phyloP scores from a whole-genome alignment of 73 alveolate genomes.

The Breviolum minutum region DNA sequence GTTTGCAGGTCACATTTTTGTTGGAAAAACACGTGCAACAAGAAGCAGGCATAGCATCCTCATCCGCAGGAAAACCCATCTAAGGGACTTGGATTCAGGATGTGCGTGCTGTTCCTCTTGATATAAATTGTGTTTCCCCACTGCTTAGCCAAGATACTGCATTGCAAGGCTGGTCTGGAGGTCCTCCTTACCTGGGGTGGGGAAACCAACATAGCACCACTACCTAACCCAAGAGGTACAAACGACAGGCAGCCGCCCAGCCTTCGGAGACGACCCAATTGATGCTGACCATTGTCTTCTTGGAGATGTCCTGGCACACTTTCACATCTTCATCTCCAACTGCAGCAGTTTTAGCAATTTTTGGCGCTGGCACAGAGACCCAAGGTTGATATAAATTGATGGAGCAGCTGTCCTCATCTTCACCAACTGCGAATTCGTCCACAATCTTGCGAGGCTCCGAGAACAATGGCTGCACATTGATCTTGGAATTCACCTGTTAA shows the following conservation, averaged over 20 bases:
- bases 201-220: neutral
- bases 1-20: too few species aligned
- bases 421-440: constrained; percentile 82
- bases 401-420: constrained; percentile 77
- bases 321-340: neutral
- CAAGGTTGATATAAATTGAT: neutral
- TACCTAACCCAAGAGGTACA: too few species aligned
- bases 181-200: constrained; percentile 45
- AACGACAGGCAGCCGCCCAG: too few species aligned
- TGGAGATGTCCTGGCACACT: constrained; percentile 50
- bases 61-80: neutral
- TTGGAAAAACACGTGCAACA: neutral
- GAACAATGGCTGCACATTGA: constrained; percentile 55
- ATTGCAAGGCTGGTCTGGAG: constrained; percentile 71
- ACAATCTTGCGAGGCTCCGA: constrained; percentile 58
- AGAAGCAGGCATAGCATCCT: too few species aligned
- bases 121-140: neutral
- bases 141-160: neutral
- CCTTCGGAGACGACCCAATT: constrained; percentile 86
- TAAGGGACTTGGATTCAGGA: too few species aligned
- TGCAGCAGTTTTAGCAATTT: neutral
- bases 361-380: neutral
- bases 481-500: constrained; percentile 46
- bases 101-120: neutral
- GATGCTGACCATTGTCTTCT: constrained; percentile 72